These are phyloP conservation scores for Naegleria gruberi DNA, from an alignment of 208 protist genomes.

Conservation along the genomic window DNA sequence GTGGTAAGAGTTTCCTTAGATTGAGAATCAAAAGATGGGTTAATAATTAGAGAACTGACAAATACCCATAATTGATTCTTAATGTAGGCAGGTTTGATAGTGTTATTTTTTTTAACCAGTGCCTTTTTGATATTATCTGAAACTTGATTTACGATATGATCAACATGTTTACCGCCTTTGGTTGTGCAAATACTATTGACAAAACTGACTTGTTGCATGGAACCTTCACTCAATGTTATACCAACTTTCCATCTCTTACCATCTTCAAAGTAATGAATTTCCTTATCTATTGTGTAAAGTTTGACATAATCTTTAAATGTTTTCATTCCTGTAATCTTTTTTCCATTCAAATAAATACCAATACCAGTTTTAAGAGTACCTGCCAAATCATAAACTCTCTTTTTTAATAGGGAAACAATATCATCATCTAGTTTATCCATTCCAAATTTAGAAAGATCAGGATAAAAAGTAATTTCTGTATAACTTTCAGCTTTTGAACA, in stretches of 20 bases:
- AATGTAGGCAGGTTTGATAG: slow-evolving; percentile 90
- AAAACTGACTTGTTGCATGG: slow-evolving; percentile 97
- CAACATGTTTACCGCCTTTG: slow-evolving; percentile 97
- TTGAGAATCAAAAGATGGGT: slow-evolving; percentile 99
- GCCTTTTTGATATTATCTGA: slow-evolving; percentile 70
- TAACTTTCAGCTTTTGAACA: slow-evolving; percentile 69
- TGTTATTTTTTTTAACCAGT: slow-evolving; percentile 92
- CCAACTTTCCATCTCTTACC: slow-evolving; percentile 95
- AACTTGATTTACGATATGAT: slow-evolving; percentile 92
- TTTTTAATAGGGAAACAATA: slow-evolving; percentile 88
- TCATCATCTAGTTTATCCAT: slow-evolving; percentile 91
- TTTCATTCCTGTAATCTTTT: slow-evolving; percentile 67
- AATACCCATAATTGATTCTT: slow-evolving; percentile 97
- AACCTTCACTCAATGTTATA: slow-evolving; percentile 73
- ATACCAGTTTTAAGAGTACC: slow-evolving; percentile 48
- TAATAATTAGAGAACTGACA: slow-evolving; percentile 97
- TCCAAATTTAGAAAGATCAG: slow-evolving; percentile 93
- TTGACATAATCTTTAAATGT: slow-evolving; percentile 96
- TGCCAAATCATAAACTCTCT: slow-evolving; percentile 98
- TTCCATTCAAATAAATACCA: slow-evolving; percentile 91
- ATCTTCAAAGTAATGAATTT: slow-evolving; percentile 61
- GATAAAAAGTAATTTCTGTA: slow-evolving; percentile 96
- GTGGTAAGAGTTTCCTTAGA: slow-evolving; percentile 99
- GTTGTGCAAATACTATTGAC: slow-evolving; percentile 98
- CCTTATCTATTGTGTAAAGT: slow-evolving; percentile 74